phyloP scores from a whole-genome alignment of 257 asterid genomes.

The Gardenia jasminoides region DNA sequence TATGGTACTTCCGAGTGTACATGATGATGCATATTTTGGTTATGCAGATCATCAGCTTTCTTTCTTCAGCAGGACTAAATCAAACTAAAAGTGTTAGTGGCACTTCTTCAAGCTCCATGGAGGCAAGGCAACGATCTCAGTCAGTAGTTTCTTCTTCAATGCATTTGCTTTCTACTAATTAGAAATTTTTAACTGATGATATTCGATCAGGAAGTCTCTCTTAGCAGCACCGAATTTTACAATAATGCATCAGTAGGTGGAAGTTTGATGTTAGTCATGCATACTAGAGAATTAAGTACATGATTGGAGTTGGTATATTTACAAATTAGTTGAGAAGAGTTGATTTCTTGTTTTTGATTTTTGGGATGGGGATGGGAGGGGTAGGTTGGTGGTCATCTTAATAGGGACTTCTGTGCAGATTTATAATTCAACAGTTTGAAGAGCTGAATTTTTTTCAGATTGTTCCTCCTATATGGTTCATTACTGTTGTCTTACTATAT shows the following conservation, averaged over 20 bases:
- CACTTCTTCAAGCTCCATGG: conserved; percentile 12
- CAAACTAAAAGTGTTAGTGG: neutral
- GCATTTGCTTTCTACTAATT: neutral
- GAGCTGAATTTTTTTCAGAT: too few species aligned
- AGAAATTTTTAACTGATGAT: too few species aligned
- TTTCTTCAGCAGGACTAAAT: neutral
- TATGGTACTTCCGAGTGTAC: neutral
- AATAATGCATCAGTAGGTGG: neutral
- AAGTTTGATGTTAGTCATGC: neutral
- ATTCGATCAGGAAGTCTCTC: neutral
- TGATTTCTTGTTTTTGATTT: too few species aligned
- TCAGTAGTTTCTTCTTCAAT: neutral
- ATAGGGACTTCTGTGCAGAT: neutral
- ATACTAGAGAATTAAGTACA: too few species aligned
- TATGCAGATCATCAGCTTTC: neutral
- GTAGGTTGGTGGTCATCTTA: neutral
- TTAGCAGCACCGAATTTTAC: neutral
- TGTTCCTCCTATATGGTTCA: too few species aligned
- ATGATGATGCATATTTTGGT: neutral
- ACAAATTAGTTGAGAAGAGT: neutral
- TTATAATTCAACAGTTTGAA: neutral
- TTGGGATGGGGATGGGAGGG: neutral
- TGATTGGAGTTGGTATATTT: neutral
- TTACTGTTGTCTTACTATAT: too few species aligned
- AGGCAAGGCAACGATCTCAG: conserved; percentile 24